Conservation (phyloP, 129 eudicot genomes). For the Apium graveolens region DNA sequence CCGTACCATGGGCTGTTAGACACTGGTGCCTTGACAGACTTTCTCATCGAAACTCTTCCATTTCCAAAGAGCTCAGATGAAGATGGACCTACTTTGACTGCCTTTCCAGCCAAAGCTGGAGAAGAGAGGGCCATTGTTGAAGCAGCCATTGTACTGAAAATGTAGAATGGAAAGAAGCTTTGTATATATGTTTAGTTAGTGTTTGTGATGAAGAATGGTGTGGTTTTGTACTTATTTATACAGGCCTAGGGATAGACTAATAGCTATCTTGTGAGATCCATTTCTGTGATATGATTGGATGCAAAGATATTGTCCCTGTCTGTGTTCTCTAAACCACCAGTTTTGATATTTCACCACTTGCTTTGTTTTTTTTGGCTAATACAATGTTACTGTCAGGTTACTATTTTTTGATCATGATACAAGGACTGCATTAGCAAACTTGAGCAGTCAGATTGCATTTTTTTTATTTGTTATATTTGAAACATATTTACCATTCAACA, state of each 20-base stretch:
- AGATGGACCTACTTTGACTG: neutral
- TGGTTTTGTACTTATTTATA: neutral
- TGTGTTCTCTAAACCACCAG: neutral
- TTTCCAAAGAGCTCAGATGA: neutral
- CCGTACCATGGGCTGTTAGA: conserved; percentile 1
- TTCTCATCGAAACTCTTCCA: conserved; percentile 1
- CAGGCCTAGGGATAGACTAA: neutral
- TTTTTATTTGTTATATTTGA: too few species aligned
- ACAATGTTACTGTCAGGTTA: neutral
- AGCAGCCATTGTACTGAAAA: neutral
- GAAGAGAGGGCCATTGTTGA: neutral
- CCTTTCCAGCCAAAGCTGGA: neutral
- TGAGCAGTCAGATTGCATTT: neutral
- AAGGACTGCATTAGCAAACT: neutral
- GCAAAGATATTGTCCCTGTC: neutral
- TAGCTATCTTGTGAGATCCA: neutral
- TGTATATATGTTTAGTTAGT: neutral
- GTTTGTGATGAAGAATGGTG: conserved; percentile 1
- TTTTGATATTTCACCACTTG: neutral
- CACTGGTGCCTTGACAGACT: neutral
- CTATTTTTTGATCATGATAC: too few species aligned
- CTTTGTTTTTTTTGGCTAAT: neutral
- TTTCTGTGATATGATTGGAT: neutral
- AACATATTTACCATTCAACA: too few species aligned
- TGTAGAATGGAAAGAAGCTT: neutral